Evolutionary conservation across 2,329 filamentous ascomycete genomes (phyloP).

Genomic region (Rhytidhysteron rufulum): DNA sequence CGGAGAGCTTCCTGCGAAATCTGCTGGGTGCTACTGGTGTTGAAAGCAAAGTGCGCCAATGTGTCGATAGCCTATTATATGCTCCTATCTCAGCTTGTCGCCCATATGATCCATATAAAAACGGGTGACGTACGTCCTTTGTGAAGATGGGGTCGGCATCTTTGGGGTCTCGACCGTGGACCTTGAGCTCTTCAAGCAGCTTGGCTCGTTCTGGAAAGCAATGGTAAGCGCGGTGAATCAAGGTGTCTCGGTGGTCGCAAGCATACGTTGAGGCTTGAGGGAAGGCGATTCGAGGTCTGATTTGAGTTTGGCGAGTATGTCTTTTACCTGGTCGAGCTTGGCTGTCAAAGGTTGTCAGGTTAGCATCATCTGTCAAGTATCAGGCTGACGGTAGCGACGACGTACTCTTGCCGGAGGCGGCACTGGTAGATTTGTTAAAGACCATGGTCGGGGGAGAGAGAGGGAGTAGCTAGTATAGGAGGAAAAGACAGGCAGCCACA

Average conservation of each 20-base stretch:
- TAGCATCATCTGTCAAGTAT: background rate
- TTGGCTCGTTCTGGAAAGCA: slow-evolving; percentile 56
- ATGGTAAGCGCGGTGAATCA: slow-evolving; percentile 8
- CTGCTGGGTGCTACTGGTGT: slow-evolving; percentile 56
- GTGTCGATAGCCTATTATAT: slow-evolving; percentile 65
- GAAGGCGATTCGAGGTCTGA: slow-evolving; percentile 59
- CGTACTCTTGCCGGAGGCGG: slow-evolving; percentile 9
- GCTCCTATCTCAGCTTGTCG: slow-evolving; percentile 9
- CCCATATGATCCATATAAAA: background rate
- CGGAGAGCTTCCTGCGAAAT: slow-evolving; percentile 69
- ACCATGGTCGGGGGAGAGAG: slow-evolving; percentile 10
- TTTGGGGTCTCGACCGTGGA: slow-evolving; percentile 68
- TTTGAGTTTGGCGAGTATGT: slow-evolving; percentile 59
- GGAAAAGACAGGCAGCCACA: background rate
- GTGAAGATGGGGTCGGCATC: slow-evolving; percentile 81
- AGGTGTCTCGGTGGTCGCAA: background rate
- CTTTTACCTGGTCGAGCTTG: slow-evolving; percentile 67
- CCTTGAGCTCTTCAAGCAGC: slow-evolving; percentile 63
- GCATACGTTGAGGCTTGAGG: slow-evolving; percentile 47
- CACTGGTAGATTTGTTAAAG: slow-evolving; percentile 9
- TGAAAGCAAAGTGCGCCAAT: slow-evolving; percentile 69
- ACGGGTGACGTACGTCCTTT: slow-evolving; percentile 54
- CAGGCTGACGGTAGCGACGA: too few relatives aligned
- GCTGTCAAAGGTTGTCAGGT: slow-evolving; percentile 34
- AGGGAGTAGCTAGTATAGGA: background rate